These are phyloP conservation scores for Erodium maritimum DNA, from an alignment of 345 rosid genomes.

Conservation along the genomic window DNA sequence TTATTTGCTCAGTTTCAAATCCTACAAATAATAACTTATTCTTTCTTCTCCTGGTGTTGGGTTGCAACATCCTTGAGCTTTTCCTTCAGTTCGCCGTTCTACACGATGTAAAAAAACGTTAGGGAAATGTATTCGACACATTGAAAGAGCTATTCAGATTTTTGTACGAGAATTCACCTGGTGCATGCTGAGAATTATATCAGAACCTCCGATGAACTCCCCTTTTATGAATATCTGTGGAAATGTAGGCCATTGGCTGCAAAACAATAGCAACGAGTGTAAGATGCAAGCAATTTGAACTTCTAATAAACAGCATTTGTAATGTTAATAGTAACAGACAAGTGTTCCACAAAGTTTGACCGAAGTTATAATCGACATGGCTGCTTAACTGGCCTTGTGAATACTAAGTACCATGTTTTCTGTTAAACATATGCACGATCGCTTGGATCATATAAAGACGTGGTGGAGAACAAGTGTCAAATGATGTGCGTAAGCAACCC, in stretches of 20 bases:
- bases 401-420: neutral
- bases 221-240: slow-evolving; percentile 92
- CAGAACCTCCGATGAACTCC: slow-evolving; percentile 92
- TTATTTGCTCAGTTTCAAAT: neutral
- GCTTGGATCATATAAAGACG: neutral
- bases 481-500: neutral
- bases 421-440: neutral
- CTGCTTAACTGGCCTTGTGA: neutral
- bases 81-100: slow-evolving; percentile 82
- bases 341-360: neutral
- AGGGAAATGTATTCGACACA: slow-evolving; percentile 3
- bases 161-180: slow-evolving; percentile 35
- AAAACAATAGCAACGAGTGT: slow-evolving; percentile 5
- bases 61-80: slow-evolving; percentile 47
- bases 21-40: neutral
- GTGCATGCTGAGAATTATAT: slow-evolving; percentile 80
- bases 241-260: slow-evolving; percentile 95
- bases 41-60: neutral
- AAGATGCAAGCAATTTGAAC: too few relatives aligned
- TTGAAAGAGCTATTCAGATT: neutral
- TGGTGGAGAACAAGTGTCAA: neutral
- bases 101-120: slow-evolving; percentile 1
- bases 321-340: neutral
- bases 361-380: neutral
- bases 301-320: too few relatives aligned